Evolutionary conservation across 345 rosid genomes (phyloP), one percentile per base, ranked within the genome.

Genomic region (Psidium friedrichsthalianum): DNA sequence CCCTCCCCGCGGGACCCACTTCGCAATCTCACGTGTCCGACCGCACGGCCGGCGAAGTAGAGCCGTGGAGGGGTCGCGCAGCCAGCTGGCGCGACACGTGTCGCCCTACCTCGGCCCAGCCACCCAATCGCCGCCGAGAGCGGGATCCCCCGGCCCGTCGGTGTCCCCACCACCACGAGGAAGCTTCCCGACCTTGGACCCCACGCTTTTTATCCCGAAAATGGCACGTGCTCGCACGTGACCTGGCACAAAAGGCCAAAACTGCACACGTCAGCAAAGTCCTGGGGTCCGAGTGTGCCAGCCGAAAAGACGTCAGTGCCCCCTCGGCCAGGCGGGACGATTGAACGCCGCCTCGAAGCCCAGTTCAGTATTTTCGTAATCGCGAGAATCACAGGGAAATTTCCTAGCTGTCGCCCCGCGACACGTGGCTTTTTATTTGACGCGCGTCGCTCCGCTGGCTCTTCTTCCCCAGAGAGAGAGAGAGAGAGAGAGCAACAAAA

Each of bases 161-260:
- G 52, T 51, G 3, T 51, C 24, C 11, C 40, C 21, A 16, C 20
- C 52, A 44, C 56, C 14, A 8, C 11, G 27, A 16, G 82, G 88
- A 88, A 88, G 64, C 57, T 87, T 90, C 90, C 20, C 49, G 88
- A 86, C 64, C 59, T 25, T 83, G 90, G 82, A 25, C 91, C 91
- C 90, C 57, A 20, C 82, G 36, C 81, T 6, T 32, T 69, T 89
- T 83, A 88, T 83, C 87, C 87, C n/a, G 13, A 6, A 54, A 69
- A 29, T 5, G 8, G 58, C 88, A 86, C 89, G 90, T 87, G 89
- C 64, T 14, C 12, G 42, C 90, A 87, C 87, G 86, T 86, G 90
- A 83, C 58, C 29, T 44, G 4, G 47, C 58, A 54, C 51, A 85
- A 51, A 21, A 59, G 20, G 40, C 87, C 85, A n/a, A 80, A 42